Evolutionary conservation across 2,329 filamentous ascomycete genomes (phyloP).

Genomic region (Magnaporthiopsis rhizophila): DNA sequence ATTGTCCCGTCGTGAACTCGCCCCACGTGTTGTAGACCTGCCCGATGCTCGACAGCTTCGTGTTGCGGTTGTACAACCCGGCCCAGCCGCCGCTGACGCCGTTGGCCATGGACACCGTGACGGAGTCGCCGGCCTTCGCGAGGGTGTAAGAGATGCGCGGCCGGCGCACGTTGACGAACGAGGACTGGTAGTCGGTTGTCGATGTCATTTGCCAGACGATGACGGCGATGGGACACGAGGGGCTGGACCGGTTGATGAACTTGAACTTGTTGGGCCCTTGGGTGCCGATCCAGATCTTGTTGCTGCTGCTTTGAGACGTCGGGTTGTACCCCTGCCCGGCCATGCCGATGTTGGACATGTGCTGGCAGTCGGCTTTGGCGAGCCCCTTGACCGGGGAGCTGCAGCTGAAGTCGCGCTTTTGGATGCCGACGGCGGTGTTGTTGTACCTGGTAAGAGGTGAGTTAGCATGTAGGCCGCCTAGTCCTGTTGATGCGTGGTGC

Average conservation of each 20-base stretch:
- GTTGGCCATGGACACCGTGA: conserved; percentile 28
- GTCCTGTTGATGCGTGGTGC: too few species aligned
- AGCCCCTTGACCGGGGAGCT: conserved; percentile 15
- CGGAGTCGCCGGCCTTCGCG: conserved; percentile 21
- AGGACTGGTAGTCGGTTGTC: conserved; percentile 16
- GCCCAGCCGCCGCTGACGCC: conserved; percentile 30
- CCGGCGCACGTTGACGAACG: conserved; percentile 20
- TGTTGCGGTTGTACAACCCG: conserved; percentile 22
- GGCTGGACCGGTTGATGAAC: conserved; percentile 18
- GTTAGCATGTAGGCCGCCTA: not conserved
- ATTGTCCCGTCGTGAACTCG: conserved; percentile 30
- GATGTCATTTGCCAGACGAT: conserved; percentile 19
- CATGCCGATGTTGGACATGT: conserved; percentile 22
- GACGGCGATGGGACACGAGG: conserved; percentile 15
- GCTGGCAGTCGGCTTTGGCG: conserved; percentile 16
- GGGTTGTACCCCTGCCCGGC: conserved; percentile 18
- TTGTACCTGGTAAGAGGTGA: not conserved
- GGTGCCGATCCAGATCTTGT: conserved; percentile 24
- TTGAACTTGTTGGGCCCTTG: conserved; percentile 21
- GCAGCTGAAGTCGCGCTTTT: conserved; percentile 12
- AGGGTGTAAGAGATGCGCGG: conserved; percentile 29
- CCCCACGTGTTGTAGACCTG: conserved; percentile 35
- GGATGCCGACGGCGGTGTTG: not conserved
- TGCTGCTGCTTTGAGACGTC: conserved; percentile 15
- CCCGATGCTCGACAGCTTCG: conserved; percentile 24